Conservation (phyloP, 306 rosid genomes). For the Medicago ruthenica region DNA sequence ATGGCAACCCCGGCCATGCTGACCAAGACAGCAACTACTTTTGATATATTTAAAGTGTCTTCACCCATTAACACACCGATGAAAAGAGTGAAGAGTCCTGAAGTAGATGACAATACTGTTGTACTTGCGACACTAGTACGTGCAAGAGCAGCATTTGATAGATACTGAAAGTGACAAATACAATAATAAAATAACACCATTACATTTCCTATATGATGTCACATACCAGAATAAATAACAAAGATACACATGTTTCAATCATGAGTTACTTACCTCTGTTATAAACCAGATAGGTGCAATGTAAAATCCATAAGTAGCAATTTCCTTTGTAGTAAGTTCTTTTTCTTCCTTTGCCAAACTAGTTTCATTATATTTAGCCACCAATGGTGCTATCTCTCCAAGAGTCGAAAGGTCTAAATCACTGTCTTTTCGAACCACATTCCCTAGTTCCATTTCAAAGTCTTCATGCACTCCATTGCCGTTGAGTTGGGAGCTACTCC, state of each 20-base stretch:
- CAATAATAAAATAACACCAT: background rate
- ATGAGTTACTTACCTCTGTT: conserved; percentile 75
- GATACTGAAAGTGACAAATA: conserved; percentile 69
- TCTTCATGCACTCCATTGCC: conserved; percentile 54
- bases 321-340: conserved; percentile 64
- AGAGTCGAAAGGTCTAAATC: conserved; percentile 60
- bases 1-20: conserved; percentile 95
- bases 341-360: conserved; percentile 53
- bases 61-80: conserved; percentile 85
- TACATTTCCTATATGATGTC: conserved; percentile 11
- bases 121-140: conserved; percentile 98
- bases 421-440: conserved; percentile 66
- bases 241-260: background rate
- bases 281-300: conserved; percentile 95
- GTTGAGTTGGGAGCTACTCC: conserved; percentile 51
- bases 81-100: conserved; percentile 97
- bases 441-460: conserved; percentile 64
- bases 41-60: conserved; percentile 80
- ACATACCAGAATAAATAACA: conserved; percentile 26
- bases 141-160: conserved; percentile 98
- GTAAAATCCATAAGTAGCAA: conserved; percentile 88
- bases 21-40: conserved; percentile 89
- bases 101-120: conserved; percentile 94
- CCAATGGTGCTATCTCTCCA: conserved; percentile 72
- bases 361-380: conserved; percentile 62